These are phyloP conservation scores for Gnaphalium uliginosum DNA, from an alignment of 129 eudicot species.

Conservation along the genomic window DNA sequence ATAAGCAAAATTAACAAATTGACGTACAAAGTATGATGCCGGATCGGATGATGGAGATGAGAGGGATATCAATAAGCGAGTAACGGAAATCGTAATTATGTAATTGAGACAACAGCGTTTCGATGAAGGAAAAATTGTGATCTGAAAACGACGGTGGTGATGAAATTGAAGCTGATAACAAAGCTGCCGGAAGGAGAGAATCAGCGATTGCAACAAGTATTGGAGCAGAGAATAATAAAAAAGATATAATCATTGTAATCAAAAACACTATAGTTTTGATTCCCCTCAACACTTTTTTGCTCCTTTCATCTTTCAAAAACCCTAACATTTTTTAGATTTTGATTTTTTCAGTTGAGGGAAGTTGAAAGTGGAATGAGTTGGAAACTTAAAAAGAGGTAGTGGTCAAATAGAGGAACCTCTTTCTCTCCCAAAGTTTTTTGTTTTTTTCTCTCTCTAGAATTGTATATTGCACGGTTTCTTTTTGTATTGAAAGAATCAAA, in stretches of 20 bases:
- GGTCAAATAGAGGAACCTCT: conserved; percentile 33
- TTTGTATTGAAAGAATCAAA: conserved; percentile 19
- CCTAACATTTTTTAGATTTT: conserved; percentile 28
- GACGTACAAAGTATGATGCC: conserved; percentile 75
- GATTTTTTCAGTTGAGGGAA: neutral
- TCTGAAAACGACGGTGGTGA: conserved; percentile 16
- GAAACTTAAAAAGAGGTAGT: conserved; percentile 25
- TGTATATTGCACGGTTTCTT: conserved; percentile 26
- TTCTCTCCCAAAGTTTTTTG: neutral
- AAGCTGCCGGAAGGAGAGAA: conserved; percentile 68
- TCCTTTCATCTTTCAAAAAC: conserved; percentile 53
- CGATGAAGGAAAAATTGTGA: conserved; percentile 34
- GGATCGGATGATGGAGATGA: conserved; percentile 73
- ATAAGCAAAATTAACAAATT: neutral
- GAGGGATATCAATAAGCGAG: conserved; percentile 86
- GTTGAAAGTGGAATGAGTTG: conserved; percentile 30
- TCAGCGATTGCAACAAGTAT: conserved; percentile 69
- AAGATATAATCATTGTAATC: conserved; percentile 66
- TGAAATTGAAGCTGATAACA: conserved; percentile 59
- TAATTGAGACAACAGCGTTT: conserved; percentile 51
- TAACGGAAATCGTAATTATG: conserved; percentile 59
- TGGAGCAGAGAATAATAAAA: conserved; percentile 72
- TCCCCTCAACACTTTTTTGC: conserved; percentile 47
- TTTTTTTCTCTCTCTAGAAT: conserved; percentile 11
- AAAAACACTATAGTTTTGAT: conserved; percentile 72